These are phyloP conservation scores for Dothistroma pini DNA, from an alignment of 2,329 filamentous ascomycete species.

Conservation along the genomic window DNA sequence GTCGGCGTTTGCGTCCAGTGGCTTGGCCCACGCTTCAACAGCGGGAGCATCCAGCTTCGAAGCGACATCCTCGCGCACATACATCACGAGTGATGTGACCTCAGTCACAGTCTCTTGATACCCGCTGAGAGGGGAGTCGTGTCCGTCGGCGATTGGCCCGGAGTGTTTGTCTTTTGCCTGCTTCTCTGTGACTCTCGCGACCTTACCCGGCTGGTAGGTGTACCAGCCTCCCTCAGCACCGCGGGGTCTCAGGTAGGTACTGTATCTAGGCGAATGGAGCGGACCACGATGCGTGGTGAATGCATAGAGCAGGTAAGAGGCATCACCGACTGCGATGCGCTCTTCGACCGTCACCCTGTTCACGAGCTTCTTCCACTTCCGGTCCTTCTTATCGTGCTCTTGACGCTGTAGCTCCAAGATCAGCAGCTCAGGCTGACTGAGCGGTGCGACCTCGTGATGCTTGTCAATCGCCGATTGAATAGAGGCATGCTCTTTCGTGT, in stretches of 20 bases:
- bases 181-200: slow-evolving; percentile 55
- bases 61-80: slow-evolving; percentile 22
- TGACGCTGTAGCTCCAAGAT: slow-evolving; percentile 56
- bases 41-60: slow-evolving; percentile 13
- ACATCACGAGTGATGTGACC: slow-evolving; percentile 28
- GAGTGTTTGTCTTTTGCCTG: slow-evolving; percentile 46
- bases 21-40: slow-evolving; percentile 15
- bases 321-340: slow-evolving; percentile 46
- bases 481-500: slow-evolving; percentile 32
- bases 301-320: slow-evolving; percentile 56
- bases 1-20: slow-evolving; percentile 1
- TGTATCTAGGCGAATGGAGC: slow-evolving; percentile 57
- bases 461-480: slow-evolving; percentile 43
- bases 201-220: slow-evolving; percentile 50
- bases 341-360: slow-evolving; percentile 57
- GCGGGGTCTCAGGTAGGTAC: slow-evolving; percentile 56
- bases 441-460: slow-evolving; percentile 15
- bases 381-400: slow-evolving; percentile 50
- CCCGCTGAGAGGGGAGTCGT: slow-evolving; percentile 22
- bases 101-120: slow-evolving; percentile 18
- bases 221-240: slow-evolving; percentile 57
- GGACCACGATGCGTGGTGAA: slow-evolving; percentile 59
- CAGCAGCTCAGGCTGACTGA: slow-evolving; percentile 34
- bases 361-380: slow-evolving; percentile 56
- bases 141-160: slow-evolving; percentile 19